phyloP scores from a whole-genome alignment of 2,329 filamentous ascomycete species.

The Lachnum nothofagi region DNA sequence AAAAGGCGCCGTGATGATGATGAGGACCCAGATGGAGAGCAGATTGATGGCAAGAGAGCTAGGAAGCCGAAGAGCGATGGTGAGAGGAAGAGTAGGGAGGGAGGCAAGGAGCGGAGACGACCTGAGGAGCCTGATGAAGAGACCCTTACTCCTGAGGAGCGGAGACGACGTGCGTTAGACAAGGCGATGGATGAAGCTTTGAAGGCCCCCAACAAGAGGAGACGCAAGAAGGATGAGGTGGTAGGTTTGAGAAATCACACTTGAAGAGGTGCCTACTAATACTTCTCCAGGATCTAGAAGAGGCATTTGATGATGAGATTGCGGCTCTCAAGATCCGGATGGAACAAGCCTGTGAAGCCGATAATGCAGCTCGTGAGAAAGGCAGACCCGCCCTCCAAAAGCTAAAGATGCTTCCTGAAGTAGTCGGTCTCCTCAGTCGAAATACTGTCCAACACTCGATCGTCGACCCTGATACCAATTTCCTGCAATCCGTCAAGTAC shows the following conservation, averaged over 20 bases:
- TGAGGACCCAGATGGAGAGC: constrained; percentile 43
- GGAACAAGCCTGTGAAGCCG: constrained; percentile 81
- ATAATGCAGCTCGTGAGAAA: constrained; percentile 74
- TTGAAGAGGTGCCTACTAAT: constrained; percentile 15
- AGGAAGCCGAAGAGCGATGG: constrained; percentile 39
- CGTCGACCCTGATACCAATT: constrained; percentile 90
- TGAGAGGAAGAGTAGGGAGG: constrained; percentile 30
- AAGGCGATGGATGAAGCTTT: constrained; percentile 82
- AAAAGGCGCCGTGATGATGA: constrained; percentile 55
- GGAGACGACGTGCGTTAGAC: constrained; percentile 77
- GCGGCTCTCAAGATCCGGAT: constrained; percentile 82
- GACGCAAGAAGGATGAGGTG: constrained; percentile 79
- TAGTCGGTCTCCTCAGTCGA: constrained; percentile 80
- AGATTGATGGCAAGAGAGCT: constrained; percentile 49
- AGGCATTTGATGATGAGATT: constrained; percentile 84
- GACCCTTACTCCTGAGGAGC: constrained; percentile 75
- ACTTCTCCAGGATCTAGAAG: constrained; percentile 69
- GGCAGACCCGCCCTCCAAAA: constrained; percentile 85
- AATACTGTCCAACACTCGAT: constrained; percentile 80
- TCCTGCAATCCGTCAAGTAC: constrained; percentile 90
- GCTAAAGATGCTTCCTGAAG: constrained; percentile 86
- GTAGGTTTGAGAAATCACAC: constrained; percentile 46
- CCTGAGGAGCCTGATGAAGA: constrained; percentile 65
- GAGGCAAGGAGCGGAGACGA: constrained; percentile 37
- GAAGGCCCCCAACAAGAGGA: constrained; percentile 66